Evolutionary conservation across 192 early-diverging fungal species (phyloP).

Genomic region (Podila clonocystis): DNA sequence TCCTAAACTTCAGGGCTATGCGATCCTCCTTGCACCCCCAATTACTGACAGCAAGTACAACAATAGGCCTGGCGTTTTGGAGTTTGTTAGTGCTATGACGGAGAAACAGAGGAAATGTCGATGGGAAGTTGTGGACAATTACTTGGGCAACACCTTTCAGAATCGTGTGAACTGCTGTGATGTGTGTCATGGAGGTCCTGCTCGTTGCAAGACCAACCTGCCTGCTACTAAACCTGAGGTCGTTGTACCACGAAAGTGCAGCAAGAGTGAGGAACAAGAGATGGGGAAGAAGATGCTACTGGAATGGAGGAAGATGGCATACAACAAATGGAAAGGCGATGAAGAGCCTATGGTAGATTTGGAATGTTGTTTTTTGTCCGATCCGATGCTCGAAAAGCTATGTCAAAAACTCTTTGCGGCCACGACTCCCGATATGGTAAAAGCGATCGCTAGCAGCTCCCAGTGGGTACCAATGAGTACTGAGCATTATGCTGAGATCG

Average conservation of each 20-base stretch:
- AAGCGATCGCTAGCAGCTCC: neutral
- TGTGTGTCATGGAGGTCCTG: neutral
- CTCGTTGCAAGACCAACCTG: neutral
- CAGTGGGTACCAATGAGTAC: neutral
- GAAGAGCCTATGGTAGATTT: neutral
- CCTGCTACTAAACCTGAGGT: neutral
- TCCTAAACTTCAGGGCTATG: neutral
- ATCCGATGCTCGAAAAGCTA: neutral
- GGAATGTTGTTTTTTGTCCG: conserved; percentile 9
- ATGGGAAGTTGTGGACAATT: conserved; percentile 11
- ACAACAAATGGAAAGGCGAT: neutral
- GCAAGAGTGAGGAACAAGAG: neutral
- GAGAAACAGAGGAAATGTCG: neutral
- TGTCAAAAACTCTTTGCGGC: neutral
- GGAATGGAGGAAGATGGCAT: conserved; percentile 10
- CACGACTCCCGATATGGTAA: conserved; percentile 6
- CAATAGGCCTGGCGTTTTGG: no score
- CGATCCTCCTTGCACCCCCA: neutral
- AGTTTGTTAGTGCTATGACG: neutral
- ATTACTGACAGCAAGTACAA: neutral
- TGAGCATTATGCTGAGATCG: neutral
- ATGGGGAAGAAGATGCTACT: neutral
- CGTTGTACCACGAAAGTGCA: neutral
- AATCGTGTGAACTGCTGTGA: neutral
- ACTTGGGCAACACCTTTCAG: neutral